Evolutionary conservation across 306 rosid species (phyloP), one percentile per base, ranked within the genome.

Genomic region (Coriaria nepalensis): DNA sequence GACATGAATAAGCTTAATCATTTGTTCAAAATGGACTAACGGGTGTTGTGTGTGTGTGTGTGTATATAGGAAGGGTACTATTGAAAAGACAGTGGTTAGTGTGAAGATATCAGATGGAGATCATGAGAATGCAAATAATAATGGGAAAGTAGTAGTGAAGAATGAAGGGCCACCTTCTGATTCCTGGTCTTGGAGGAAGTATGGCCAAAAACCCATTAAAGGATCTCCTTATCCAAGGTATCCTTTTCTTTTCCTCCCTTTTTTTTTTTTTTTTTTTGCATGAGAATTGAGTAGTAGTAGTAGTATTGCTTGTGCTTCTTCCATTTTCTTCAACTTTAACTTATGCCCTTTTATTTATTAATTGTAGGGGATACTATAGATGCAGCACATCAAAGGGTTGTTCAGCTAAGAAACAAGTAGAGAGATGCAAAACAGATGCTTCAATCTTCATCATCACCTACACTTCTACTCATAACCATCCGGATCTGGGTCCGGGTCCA

Each of bases 221-320:
- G 96, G 96, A 37, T 83, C 96, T 63, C 94, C 96, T 57, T 70
- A 78, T 73, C 96, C 96, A 63, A 80, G 96, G 96, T 86, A 57
- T 38, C 15, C 53, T 37, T 57, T 57, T 43, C 50, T 42, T 12
- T 35, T 13, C 36, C 10, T 7, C 8, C 35, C 38, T 5, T 9
- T 43, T 13, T 5, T 2, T 34, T 37, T 29, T 11, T 8, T 20
- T 43, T 47, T 39, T 39, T n/a, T 13, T 34, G 29, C 29, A 20
- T 20, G 3, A 20, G 29, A 1, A n/a, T n/a, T n/a, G n/a, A 20
- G 29, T 3, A 20, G 29, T 20, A 20, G 29, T 20, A 20, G 29
- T 20, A 20, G 29, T 20, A 20, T 20, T 20, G 29, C 29, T 20
- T 20, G 29, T 20, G 29, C 29, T 20, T 20, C 29, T 20, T 20